These are phyloP conservation scores for Chernovozyma sophiae-reginae DNA, from an alignment of 1,139 yeast species.

Conservation along the genomic window DNA sequence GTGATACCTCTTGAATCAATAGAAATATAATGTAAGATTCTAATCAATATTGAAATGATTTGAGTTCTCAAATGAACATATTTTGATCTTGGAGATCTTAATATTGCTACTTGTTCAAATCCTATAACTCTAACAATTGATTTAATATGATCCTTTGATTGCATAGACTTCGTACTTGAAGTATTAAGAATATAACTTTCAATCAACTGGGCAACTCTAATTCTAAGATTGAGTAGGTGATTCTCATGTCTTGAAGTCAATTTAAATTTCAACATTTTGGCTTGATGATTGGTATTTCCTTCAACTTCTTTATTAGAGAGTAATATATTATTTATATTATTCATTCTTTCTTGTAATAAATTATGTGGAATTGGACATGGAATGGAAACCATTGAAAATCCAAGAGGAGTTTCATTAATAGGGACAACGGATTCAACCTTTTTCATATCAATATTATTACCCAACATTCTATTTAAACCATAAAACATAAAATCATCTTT, in stretches of 20 bases:
- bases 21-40: conserved; percentile 31
- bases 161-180: conserved; percentile 26
- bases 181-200: conserved; percentile 39
- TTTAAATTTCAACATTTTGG: conserved; percentile 11
- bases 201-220: conserved; percentile 40
- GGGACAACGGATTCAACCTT: conserved; percentile 34
- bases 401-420: conserved; percentile 18
- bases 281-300: neutral
- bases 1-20: conserved; percentile 28
- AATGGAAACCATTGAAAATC: conserved; percentile 21
- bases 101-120: conserved; percentile 47
- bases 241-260: conserved; percentile 36
- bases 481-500: conserved; percentile 39
- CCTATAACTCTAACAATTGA: conserved; percentile 45
- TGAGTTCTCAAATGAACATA: conserved; percentile 37
- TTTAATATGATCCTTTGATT: conserved; percentile 37
- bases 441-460: conserved; percentile 43
- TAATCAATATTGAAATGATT: conserved; percentile 36
- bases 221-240: conserved; percentile 36
- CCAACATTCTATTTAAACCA: conserved; percentile 53
- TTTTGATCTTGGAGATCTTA: conserved; percentile 45
- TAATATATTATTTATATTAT: neutral
- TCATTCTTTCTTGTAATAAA: conserved; percentile 7
- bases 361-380: conserved; percentile 31
- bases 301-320: neutral